phyloP scores from a whole-genome alignment of 1,139 yeast species.

The Candida tetrigidarum region DNA sequence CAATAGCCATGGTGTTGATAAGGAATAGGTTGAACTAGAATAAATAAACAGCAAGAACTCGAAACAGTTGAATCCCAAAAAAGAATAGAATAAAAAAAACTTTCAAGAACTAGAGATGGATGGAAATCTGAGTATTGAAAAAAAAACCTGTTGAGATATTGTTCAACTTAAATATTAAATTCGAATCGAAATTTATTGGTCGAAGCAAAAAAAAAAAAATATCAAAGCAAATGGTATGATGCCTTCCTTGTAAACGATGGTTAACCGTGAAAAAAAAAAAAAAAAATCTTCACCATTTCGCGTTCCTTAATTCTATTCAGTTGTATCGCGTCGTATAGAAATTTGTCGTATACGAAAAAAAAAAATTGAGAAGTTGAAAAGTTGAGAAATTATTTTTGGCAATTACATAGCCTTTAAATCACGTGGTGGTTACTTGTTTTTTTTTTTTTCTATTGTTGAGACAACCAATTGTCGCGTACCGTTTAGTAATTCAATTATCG shows the following conservation, averaged over 20 bases:
- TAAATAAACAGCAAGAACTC: neutral
- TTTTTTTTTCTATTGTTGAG: neutral
- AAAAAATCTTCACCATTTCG: neutral
- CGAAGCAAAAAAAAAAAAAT: neutral
- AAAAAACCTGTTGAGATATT: no score
- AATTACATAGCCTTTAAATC: no score
- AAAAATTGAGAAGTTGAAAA: neutral
- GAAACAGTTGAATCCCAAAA: neutral
- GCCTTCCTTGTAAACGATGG: constrained; percentile 3
- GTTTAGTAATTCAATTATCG: constrained; percentile 1
- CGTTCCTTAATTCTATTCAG: no score
- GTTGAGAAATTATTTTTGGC: neutral
- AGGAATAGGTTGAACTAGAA: constrained; percentile 6
- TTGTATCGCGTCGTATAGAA: neutral
- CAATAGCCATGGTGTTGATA: constrained; percentile 29
- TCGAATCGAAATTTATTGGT: constrained; percentile 3
- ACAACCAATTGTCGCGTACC: constrained; percentile 4
- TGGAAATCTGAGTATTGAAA: no score
- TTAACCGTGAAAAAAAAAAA: neutral
- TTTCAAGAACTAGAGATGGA: neutral
- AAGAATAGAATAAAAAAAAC: neutral
- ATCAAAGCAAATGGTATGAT: constrained; percentile 2
- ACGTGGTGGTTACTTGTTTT: neutral
- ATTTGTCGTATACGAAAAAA: neutral
- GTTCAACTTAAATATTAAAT: constrained; percentile 3